Evolutionary conservation across 2,329 filamentous ascomycete genomes (phyloP).

Genomic region (Phialemoniopsis sp.): DNA sequence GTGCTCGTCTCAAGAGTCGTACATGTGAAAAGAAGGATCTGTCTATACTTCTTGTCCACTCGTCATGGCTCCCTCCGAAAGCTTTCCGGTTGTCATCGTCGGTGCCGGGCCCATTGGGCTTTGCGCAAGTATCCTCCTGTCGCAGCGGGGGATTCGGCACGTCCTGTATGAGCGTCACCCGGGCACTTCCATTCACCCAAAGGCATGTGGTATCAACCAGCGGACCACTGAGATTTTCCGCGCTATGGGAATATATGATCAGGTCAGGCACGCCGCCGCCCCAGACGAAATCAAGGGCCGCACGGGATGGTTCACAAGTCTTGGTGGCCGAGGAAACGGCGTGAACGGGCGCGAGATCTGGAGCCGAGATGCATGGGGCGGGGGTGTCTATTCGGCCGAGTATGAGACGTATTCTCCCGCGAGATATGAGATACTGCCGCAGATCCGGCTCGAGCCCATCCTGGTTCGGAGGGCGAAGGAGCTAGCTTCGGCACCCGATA

Average conservation of each 20-base stretch:
- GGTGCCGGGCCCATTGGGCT: conserved; percentile 10
- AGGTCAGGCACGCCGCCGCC: background rate
- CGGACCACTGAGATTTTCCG: conserved; percentile 3
- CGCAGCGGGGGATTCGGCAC: conserved; percentile 8
- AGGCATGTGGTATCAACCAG: conserved; percentile 6
- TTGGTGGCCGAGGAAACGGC: conserved; percentile 10
- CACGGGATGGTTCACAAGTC: conserved; percentile 24
- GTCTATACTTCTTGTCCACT: too few relatives aligned
- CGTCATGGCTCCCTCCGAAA: background rate
- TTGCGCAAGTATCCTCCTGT: conserved; percentile 7
- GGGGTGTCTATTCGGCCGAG: conserved; percentile 17
- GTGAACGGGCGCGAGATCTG: conserved; percentile 19
- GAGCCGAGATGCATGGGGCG: conserved; percentile 21
- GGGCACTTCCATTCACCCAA: conserved; percentile 9
- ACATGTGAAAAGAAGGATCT: too few relatives aligned
- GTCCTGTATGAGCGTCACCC: conserved; percentile 10
- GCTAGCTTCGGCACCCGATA: conserved; percentile 17
- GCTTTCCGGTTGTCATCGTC: conserved; percentile 4
- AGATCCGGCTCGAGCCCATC: conserved; percentile 29
- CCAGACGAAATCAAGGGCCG: conserved; percentile 7
- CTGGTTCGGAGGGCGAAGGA: conserved; percentile 19
- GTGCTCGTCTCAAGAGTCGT: too few relatives aligned
- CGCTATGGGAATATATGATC: background rate
- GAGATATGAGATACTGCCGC: conserved; percentile 22
- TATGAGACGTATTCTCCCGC: conserved; percentile 13